phyloP scores from a whole-genome alignment of 345 rosid species.

The Linum trigynum region DNA sequence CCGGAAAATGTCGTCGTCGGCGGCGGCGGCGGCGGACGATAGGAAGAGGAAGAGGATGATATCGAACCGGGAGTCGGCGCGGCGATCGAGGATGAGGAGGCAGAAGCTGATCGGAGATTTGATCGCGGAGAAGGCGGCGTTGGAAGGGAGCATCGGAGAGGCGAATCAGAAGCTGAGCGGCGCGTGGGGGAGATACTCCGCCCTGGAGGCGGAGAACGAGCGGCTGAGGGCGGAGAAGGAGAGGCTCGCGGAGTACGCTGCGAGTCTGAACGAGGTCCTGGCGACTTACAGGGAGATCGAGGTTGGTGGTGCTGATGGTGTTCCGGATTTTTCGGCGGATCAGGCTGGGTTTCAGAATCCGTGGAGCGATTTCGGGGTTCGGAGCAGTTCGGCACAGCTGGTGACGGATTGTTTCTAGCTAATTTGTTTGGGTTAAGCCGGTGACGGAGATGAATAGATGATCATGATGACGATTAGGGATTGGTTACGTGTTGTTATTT shows the following conservation, averaged over 20 bases:
- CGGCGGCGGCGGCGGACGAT: conserved; percentile 24
- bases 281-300: conserved; percentile 10
- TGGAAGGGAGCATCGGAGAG: conserved; percentile 37
- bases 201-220: conserved; percentile 34
- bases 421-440: neutral
- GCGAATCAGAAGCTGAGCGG: conserved; percentile 15
- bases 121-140: conserved; percentile 35
- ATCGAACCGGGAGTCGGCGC: conserved; percentile 71
- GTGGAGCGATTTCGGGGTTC: conserved; percentile 20
- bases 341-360: conserved; percentile 8
- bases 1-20: conserved; percentile 24
- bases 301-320: conserved; percentile 2
- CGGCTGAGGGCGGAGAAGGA: conserved; percentile 29
- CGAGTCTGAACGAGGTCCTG: conserved; percentile 19
- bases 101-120: conserved; percentile 43
- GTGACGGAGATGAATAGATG: neutral
- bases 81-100: conserved; percentile 61
- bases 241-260: conserved; percentile 26
- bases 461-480: neutral
- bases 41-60: conserved; percentile 57
- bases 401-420: neutral
- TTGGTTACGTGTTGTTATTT: neutral
- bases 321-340: neutral
- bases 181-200: conserved; percentile 11
- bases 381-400: conserved; percentile 16